Conservation (phyloP, 306 rosid genomes). For the Quercus agrifolia region DNA sequence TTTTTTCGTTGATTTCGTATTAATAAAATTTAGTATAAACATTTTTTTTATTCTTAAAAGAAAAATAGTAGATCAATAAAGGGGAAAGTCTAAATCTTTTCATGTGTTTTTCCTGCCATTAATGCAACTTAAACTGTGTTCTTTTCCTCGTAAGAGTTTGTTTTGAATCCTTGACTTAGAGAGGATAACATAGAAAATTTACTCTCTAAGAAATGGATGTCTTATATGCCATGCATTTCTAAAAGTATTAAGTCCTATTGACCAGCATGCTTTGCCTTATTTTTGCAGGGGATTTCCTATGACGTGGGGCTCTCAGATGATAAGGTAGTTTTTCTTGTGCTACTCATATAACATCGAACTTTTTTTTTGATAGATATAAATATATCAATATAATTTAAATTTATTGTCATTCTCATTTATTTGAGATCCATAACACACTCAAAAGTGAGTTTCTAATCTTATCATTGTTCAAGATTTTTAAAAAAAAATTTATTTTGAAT, state of each 20-base stretch:
- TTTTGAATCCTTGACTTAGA: too few relatives aligned
- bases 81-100: background rate
- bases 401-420: background rate
- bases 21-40: background rate
- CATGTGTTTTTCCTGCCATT: too few relatives aligned
- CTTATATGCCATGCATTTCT: background rate
- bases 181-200: too few relatives aligned
- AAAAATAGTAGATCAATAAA: background rate
- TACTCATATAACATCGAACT: background rate
- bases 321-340: conserved; percentile 30
- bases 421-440: background rate
- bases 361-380: background rate
- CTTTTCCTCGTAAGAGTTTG: too few relatives aligned
- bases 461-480: background rate
- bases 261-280: background rate
- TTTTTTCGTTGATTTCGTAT: background rate
- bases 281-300: conserved; percentile 52
- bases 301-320: conserved; percentile 30
- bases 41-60: background rate
- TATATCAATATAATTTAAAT: background rate
- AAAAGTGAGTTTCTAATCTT: background rate
- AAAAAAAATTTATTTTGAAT: too few relatives aligned
- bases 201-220: too few relatives aligned
- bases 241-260: background rate
- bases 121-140: too few relatives aligned